Evolutionary conservation across 805 yeast genomes (phyloP), one percentile per base, ranked within the genome.

Genomic region (Ogataea saltuana): DNA sequence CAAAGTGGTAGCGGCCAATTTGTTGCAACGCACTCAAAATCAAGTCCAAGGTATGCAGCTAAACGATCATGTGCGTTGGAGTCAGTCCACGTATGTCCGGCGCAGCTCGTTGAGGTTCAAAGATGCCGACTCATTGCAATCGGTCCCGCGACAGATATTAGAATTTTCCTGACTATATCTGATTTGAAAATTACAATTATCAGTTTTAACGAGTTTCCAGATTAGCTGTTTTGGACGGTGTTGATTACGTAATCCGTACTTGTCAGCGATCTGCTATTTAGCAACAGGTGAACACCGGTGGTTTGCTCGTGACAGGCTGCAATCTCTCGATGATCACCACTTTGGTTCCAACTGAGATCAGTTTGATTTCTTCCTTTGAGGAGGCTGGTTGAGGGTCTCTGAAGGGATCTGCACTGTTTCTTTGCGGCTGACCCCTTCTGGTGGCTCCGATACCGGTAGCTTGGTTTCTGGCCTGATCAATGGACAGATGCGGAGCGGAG

Each of bases 281-380:
- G n/a, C 87, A 82, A 79, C 87, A 82, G 1, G 87, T 80, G 48
- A 82, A 81, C 1, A 83, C 78, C 0, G 88, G 87, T 0, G 83
- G 80, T 47, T 69, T 75, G 4, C 75, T 65, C 6, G 69, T 67
- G 3, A 75, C 82, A 12, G 75, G 71, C 52, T 78, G 80, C 20
- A 83, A 54, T 39, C 85, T 61, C 58, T 83, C 88, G 4, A 81
- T 75, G 3, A 82, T 71, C 3, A 80, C 86, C 31, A 61, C 67
- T 51, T 72, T 71, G 1, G 71, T 63, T 8, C 64, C 63, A 4
- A 52, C 50, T 8, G 46, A 42, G n/a, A 45, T 33, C 31, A 54
- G 36, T 27, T 41, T 31, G 28, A 54, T 35, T 12, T 38, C 27
- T 26, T 33, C 36, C 26, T 32, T 33, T 18, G 27, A 16, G 15